phyloP scores from a whole-genome alignment of 345 rosid species.

The Salix dunnii region DNA sequence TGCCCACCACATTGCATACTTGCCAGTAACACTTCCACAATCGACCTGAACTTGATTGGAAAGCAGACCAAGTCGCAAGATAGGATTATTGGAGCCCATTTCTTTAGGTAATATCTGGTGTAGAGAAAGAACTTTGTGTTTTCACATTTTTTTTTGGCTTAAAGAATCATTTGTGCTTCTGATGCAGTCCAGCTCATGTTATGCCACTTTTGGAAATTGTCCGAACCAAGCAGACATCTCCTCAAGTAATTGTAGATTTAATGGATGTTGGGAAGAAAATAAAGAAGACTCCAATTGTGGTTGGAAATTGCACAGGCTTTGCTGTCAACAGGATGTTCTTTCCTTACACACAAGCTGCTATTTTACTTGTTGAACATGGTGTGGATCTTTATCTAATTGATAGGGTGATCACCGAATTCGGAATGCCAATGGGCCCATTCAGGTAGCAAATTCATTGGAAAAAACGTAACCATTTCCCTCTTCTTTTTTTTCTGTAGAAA shows the following conservation, averaged over 20 bases:
- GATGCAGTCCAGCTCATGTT: slow-evolving; percentile 86
- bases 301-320: slow-evolving; percentile 97
- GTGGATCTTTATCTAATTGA: slow-evolving; percentile 76
- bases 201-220: slow-evolving; percentile 97
- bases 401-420: slow-evolving; percentile 70
- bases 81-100: slow-evolving; percentile 92
- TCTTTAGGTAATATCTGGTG: slow-evolving; percentile 64
- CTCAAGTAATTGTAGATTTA: slow-evolving; percentile 86
- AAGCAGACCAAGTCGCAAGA: slow-evolving; percentile 72
- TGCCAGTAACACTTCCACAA: slow-evolving; percentile 93
- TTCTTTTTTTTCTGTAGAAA: not conserved
- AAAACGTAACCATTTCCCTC: not conserved
- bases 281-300: slow-evolving; percentile 88
- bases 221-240: slow-evolving; percentile 74
- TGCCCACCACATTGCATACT: slow-evolving; percentile 90
- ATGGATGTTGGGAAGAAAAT: slow-evolving; percentile 87
- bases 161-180: slow-evolving; percentile 19
- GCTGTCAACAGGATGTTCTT: slow-evolving; percentile 98
- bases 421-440: slow-evolving; percentile 99
- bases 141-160: not conserved
- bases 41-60: slow-evolving; percentile 85
- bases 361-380: slow-evolving; percentile 82
- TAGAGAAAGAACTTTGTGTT: not conserved
- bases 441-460: slow-evolving; percentile 38
- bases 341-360: slow-evolving; percentile 80